Percentiles rank a stretch among this genome's conserved stretches.
Evolutionary conservation across 2,329 filamentous ascomycete species (phyloP).

Genomic region (Fusarium sp.): DNA sequence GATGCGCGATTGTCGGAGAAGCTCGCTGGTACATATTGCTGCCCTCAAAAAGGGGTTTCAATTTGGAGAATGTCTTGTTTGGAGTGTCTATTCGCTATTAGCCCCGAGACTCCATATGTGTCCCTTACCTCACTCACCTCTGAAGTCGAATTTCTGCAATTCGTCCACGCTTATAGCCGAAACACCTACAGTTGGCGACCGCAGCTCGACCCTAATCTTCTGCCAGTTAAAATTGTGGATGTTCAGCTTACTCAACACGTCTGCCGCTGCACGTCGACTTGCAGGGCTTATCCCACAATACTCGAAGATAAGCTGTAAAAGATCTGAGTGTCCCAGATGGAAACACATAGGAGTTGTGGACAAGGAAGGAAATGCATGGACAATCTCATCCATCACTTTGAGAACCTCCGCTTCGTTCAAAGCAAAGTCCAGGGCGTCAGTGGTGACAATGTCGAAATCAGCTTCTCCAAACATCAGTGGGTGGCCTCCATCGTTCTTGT

Average conservation of each 20-base stretch:
- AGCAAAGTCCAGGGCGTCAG: constrained; percentile 80
- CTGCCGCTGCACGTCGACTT: constrained; percentile 77
- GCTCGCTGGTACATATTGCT: constrained; percentile 77
- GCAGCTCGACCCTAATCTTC: constrained; percentile 82
- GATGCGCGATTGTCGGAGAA: constrained; percentile 78
- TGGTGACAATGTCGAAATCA: constrained; percentile 95
- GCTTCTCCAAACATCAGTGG: constrained; percentile 87
- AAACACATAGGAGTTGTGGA: constrained; percentile 82
- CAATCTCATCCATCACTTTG: constrained; percentile 92
- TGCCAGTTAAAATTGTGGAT: constrained; percentile 83
- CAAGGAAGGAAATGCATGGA: constrained; percentile 80
- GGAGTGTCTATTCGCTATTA: constrained; percentile 56
- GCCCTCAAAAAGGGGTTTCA: constrained; percentile 69
- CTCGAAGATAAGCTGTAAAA: constrained; percentile 89
- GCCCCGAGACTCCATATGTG: not conserved
- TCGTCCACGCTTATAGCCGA: constrained; percentile 92
- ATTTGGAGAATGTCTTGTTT: constrained; percentile 64
- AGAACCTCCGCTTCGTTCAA: constrained; percentile 93
- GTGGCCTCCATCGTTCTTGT: constrained; percentile 79
- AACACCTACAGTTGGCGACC: constrained; percentile 81
- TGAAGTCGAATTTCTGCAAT: constrained; percentile 89
- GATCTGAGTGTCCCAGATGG: constrained; percentile 86
- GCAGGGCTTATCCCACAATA: constrained; percentile 80
- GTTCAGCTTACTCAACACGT: constrained; percentile 87
- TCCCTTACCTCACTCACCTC: constrained; percentile 61